These are phyloP conservation scores for Andrographis paniculata DNA, from an alignment of 305 asterid genomes.

Conservation along the genomic window DNA sequence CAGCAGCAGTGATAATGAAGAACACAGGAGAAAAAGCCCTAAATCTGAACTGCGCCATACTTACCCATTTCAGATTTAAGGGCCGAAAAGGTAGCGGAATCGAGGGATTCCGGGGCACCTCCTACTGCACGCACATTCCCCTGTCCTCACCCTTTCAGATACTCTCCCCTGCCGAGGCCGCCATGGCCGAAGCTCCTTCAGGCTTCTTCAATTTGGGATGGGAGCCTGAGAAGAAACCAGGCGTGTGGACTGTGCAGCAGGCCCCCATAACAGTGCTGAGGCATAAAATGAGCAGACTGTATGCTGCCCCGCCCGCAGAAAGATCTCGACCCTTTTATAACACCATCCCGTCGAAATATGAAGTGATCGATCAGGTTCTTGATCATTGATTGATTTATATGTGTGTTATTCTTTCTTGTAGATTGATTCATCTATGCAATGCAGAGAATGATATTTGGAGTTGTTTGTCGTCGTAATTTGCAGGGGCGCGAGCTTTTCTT, in stretches of 20 bases:
- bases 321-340: slow-evolving; percentile 37
- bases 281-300: slow-evolving; percentile 71
- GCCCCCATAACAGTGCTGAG: slow-evolving; percentile 57
- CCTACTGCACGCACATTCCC: slow-evolving; percentile 70
- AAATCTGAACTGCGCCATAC: slow-evolving; percentile 37
- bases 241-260: slow-evolving; percentile 55
- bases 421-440: no score
- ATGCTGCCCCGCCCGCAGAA: slow-evolving; percentile 41
- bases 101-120: slow-evolving; percentile 47
- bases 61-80: slow-evolving; percentile 45
- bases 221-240: slow-evolving; percentile 61
- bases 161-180: slow-evolving; percentile 53
- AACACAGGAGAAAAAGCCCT: slow-evolving; percentile 56
- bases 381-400: no score
- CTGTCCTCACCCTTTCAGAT: slow-evolving; percentile 53
- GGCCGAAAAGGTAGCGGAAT: slow-evolving; percentile 52
- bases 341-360: slow-evolving; percentile 56
- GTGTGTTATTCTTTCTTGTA: no score
- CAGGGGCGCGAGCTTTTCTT: slow-evolving; percentile 78
- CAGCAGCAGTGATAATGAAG: slow-evolving; percentile 65
- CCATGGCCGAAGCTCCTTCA: slow-evolving; percentile 47
- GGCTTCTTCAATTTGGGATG: slow-evolving; percentile 60
- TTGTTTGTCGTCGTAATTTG: no score
- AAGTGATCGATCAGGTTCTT: slow-evolving; percentile 64
- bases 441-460: no score